These are phyloP conservation scores for Sporobolomyces pararoseus DNA, from an alignment of 768 basidiomycete species.

Conservation along the genomic window DNA sequence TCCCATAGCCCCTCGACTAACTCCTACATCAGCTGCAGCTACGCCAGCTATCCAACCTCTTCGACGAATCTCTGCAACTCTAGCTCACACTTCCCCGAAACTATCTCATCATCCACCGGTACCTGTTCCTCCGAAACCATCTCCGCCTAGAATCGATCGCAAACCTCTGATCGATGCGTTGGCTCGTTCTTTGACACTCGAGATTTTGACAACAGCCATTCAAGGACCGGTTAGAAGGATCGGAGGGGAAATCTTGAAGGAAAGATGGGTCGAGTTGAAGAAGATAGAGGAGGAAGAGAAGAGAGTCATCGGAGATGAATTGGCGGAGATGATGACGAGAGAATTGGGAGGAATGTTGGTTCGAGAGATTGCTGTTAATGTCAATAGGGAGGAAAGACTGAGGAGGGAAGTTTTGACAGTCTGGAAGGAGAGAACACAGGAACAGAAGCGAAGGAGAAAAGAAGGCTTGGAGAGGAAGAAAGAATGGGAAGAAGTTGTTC, in stretches of 20 bases:
- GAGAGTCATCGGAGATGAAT: neutral
- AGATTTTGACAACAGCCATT: neutral
- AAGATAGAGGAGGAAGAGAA: neutral
- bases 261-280: slow-evolving; percentile 4
- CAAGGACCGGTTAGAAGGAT: slow-evolving; percentile 7
- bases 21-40: neutral
- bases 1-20: neutral
- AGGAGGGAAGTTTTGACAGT: neutral
- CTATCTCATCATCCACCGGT: no score
- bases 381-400: neutral
- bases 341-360: neutral
- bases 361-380: neutral
- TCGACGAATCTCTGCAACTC: neutral
- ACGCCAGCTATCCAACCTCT: neutral
- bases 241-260: neutral
- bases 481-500: slow-evolving; percentile 22
- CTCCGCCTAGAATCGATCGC: neutral
- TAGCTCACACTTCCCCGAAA: neutral
- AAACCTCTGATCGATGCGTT: neutral
- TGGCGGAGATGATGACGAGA: neutral
- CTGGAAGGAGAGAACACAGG: slow-evolving; percentile 8
- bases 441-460: neutral
- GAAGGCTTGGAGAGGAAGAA: slow-evolving; percentile 13
- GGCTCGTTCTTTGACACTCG: neutral
- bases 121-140: neutral